Conservation (phyloP, 73 alveolate genomes). For the Blepharisma japonicum region DNA sequence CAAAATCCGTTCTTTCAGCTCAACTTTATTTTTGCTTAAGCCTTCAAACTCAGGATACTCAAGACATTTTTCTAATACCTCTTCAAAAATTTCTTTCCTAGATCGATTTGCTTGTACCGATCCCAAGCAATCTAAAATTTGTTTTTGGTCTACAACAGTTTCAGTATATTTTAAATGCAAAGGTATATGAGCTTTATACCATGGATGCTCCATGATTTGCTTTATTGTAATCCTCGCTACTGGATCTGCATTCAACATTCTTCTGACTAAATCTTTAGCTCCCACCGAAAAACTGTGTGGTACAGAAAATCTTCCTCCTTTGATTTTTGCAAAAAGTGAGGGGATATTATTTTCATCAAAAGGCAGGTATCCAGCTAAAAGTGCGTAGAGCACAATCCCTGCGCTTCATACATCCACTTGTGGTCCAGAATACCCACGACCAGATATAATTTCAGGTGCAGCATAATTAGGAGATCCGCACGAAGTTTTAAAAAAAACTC, state of each 20-base stretch:
- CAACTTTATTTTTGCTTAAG: neutral
- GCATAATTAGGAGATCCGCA: slow-evolving; percentile 95
- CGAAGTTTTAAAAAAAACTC: slow-evolving; percentile 73
- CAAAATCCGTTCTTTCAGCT: neutral
- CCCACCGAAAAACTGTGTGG: slow-evolving; percentile 53
- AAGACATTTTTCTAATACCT: neutral
- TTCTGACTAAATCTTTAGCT: slow-evolving; percentile 81
- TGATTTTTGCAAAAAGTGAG: slow-evolving; percentile 63
- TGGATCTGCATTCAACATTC: slow-evolving; percentile 88
- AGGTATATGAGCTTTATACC: slow-evolving; percentile 43
- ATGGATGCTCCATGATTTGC: slow-evolving; percentile 73
- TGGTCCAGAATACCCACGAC: slow-evolving; percentile 49
- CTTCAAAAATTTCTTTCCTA: neutral
- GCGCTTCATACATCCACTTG: slow-evolving; percentile 66
- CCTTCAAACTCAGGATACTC: neutral
- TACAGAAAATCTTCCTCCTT: slow-evolving; percentile 47
- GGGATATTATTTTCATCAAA: slow-evolving; percentile 87
- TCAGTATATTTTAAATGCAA: slow-evolving; percentile 19
- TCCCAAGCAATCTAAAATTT: neutral
- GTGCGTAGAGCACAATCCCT: slow-evolving; percentile 90
- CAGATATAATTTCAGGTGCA: slow-evolving; percentile 92
- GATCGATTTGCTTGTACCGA: neutral
- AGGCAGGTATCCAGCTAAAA: slow-evolving; percentile 91
- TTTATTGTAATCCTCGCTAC: slow-evolving; percentile 62
- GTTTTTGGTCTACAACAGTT: neutral